A percentile compares a stretch with the other conserved stretches of the same genome.
These are phyloP conservation scores for Phyllosticta citribraziliensis DNA, from an alignment of 2,329 filamentous ascomycete genomes.

Conservation along the genomic window DNA sequence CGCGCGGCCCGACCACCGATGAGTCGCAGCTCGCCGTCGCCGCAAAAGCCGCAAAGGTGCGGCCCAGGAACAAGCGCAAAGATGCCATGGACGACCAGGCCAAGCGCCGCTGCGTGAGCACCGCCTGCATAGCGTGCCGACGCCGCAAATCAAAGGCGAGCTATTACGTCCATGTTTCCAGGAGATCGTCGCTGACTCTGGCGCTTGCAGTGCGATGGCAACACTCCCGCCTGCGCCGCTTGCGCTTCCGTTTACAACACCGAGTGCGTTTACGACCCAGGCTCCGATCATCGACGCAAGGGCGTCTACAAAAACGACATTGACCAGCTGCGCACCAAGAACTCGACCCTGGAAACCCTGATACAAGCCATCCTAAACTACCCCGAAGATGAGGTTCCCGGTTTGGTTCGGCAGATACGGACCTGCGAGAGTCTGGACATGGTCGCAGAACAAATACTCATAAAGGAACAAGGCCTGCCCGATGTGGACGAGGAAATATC, in stretches of 20 bases:
- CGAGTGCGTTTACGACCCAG: slow-evolving; percentile 88
- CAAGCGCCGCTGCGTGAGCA: slow-evolving; percentile 34
- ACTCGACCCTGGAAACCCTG: slow-evolving; percentile 81
- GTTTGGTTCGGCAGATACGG: slow-evolving; percentile 75
- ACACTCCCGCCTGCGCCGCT: slow-evolving; percentile 84
- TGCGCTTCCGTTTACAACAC: slow-evolving; percentile 89
- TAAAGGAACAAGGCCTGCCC: slow-evolving; percentile 40
- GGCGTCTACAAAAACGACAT: slow-evolving; percentile 94
- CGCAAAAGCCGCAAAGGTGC: slow-evolving; percentile 19
- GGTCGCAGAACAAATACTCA: slow-evolving; percentile 50
- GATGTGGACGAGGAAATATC: slow-evolving; percentile 34
- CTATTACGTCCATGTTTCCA: slow-evolving; percentile 4
- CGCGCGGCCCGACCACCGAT: not conserved
- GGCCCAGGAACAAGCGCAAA: slow-evolving; percentile 23
- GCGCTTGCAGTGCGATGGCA: slow-evolving; percentile 63
- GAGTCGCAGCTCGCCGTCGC: not conserved
- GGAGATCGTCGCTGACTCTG: slow-evolving; percentile 12
- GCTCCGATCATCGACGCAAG: slow-evolving; percentile 90
- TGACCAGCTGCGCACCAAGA: slow-evolving; percentile 76
- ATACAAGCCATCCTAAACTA: slow-evolving; percentile 89
- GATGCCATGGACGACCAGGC: slow-evolving; percentile 29
- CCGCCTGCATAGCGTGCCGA: slow-evolving; percentile 31
- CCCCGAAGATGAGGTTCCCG: slow-evolving; percentile 73
- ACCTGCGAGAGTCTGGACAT: slow-evolving; percentile 68
- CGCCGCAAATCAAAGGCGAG: slow-evolving; percentile 33